These are phyloP conservation scores for Aureobasidium sp. DNA, from an alignment of 2,329 filamentous ascomycete species.

Conservation along the genomic window DNA sequence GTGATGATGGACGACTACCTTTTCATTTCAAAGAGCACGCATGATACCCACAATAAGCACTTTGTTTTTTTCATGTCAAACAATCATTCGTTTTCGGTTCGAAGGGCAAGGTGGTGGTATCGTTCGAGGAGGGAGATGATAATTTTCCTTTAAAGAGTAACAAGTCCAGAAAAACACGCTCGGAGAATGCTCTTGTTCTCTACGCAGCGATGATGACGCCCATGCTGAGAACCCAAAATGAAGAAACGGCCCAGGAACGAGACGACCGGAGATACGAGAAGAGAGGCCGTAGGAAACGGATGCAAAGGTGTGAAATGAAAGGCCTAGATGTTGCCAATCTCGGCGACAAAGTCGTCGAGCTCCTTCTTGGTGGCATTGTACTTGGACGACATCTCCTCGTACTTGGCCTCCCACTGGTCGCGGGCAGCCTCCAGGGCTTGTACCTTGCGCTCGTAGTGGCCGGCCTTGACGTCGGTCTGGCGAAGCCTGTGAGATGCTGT, in stretches of 20 bases:
- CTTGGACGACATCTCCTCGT: slow-evolving; percentile 95
- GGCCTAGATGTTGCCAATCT: slow-evolving; percentile 85
- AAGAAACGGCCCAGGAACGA: slow-evolving; percentile 5
- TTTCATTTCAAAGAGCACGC: slow-evolving; percentile 8
- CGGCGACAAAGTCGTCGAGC: slow-evolving; percentile 79
- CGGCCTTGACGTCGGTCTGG: slow-evolving; percentile 98
- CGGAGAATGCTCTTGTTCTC: slow-evolving; percentile 16
- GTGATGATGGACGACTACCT: slow-evolving; percentile 22
- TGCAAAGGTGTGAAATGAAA: neutral
- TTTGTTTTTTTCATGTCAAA: slow-evolving; percentile 8
- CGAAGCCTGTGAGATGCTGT: slow-evolving; percentile 62
- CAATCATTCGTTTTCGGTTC: neutral
- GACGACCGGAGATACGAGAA: slow-evolving; percentile 9
- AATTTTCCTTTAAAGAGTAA: slow-evolving; percentile 7
- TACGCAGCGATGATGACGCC: slow-evolving; percentile 16
- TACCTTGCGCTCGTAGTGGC: slow-evolving; percentile 98
- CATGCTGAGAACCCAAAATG: slow-evolving; percentile 14
- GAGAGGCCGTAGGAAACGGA: slow-evolving; percentile 4
- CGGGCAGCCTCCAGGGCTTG: slow-evolving; percentile 87
- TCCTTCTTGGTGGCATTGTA: slow-evolving; percentile 78
- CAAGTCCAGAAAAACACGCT: slow-evolving; percentile 12
- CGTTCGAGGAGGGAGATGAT: slow-evolving; percentile 8
- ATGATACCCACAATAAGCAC: slow-evolving; percentile 13
- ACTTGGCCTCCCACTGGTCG: slow-evolving; percentile 95
- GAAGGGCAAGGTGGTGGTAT: slow-evolving; percentile 3